Base-by-base conservation (phyloP, 179 eudicot species). In the Beta corolliflora region DNA sequence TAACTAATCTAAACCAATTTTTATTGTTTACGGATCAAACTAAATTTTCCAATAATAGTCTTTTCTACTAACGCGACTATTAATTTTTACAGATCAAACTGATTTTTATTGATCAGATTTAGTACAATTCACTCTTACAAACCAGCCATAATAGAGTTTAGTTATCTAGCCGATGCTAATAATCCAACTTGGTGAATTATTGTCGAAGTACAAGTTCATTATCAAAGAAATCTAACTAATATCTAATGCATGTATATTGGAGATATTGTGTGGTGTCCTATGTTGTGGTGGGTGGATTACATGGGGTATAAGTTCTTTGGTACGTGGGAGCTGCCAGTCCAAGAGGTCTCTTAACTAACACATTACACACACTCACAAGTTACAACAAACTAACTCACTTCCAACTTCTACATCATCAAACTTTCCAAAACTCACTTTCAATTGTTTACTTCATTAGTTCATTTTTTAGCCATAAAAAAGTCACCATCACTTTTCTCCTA, bases 301-400 rank as follows among this genome's bases (percentile, higher is more conserved):
- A 77, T 61, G 79, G 79, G 36, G n/a, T 19, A 52, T 7, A 58
- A 63, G 18, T 63, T 46, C 5, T 45, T 18, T 60, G 15, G 16
- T 77, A 77, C 80, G 80, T 64, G 71, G 77, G 79, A 77, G 80
- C 80, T 77, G 80, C 80, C 80, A 77, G 70, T 64, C 80, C 71
- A 77, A 64, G 80, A 14, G 50, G 46, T n/a, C 16, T 64, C 75
- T 73, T 63, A 74, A 81, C 83, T 64, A 73, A 80, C 83, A 81
- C 74, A 41, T 45, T 52, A 18, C 53, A n/a, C 74, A 45, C 41
- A 36, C 41, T 36, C 41, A 36, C 41, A 36, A 36, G 41, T 36
- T 63, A 48, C 77, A 71, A 45, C 54, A 45, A 65, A 79, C 58
- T 36, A 75, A 31, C 71, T 64, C 63, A n/a, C 64, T 45, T 36